Percentiles rank a stretch among this genome's conserved stretches.
Evolutionary conservation across 75 land plant genomes (phyloP).

Genomic region (Gnetum montanum): DNA sequence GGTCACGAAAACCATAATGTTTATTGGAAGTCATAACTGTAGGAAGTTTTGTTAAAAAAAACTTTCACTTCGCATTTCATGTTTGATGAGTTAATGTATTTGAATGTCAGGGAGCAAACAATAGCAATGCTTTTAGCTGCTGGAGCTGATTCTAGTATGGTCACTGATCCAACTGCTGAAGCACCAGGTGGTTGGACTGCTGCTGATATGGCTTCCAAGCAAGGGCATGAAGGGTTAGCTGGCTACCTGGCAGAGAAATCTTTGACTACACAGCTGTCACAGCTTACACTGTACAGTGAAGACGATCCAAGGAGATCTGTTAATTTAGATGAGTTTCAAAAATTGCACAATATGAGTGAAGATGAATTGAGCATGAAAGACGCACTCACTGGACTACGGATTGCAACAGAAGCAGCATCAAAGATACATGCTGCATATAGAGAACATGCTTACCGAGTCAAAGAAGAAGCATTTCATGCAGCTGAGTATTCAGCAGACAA

Average conservation of each 20-base stretch:
- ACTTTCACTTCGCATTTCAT: no score
- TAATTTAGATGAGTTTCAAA: conserved; percentile 7
- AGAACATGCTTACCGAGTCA: conserved; percentile 36
- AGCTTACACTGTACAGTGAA: conserved; percentile 11
- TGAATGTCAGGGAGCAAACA: conserved; percentile 76
- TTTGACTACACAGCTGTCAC: conserved; percentile 42
- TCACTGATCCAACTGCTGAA: conserved; percentile 63
- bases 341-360: conserved; percentile 25
- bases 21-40: no score
- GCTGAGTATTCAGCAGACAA: conserved; percentile 17
- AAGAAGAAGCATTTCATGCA: conserved; percentile 21
- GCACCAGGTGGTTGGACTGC: conserved; percentile 54
- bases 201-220: conserved; percentile 54
- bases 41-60: no score
- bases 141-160: conserved; percentile 64
- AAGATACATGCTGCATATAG: conserved; percentile 70
- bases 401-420: conserved; percentile 71
- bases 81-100: conserved; percentile 7
- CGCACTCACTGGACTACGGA: conserved; percentile 60
- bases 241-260: conserved; percentile 72
- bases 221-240: conserved; percentile 64
- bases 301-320: conserved; percentile 18
- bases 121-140: conserved; percentile 57
- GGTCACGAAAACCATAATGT: no score
- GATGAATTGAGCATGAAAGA: conserved; percentile 55